Conservation (phyloP, 176 grass and related monocot species). For the Bonia amplexicaulis region DNA sequence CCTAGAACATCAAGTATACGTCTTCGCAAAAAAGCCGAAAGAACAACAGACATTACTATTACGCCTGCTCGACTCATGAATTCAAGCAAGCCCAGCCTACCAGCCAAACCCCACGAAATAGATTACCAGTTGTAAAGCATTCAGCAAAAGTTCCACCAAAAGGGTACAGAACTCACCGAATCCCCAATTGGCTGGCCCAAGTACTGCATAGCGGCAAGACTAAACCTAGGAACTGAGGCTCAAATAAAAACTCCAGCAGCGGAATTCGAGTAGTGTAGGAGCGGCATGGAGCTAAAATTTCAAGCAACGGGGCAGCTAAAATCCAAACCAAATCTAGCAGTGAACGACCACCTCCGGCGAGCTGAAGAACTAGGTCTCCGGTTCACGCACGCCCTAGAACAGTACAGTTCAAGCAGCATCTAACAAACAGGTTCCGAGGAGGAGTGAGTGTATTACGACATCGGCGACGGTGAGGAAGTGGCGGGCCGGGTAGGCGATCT, state of each 20-base stretch:
- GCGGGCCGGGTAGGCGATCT: constrained; percentile 55
- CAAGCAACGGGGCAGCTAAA: neutral
- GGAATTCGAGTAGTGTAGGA: neutral
- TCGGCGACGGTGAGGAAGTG: constrained; percentile 74
- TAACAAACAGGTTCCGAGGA: neutral
- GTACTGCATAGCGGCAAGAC: neutral
- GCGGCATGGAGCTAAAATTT: neutral
- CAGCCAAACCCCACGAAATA: neutral
- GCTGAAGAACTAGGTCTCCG: constrained; percentile 5
- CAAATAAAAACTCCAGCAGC: neutral
- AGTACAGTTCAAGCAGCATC: neutral
- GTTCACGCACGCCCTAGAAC: neutral
- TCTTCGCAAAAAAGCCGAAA: neutral
- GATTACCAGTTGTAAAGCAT: neutral
- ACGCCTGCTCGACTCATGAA: neutral
- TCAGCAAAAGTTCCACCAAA: neutral
- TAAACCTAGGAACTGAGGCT: neutral
- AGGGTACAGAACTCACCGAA: neutral
- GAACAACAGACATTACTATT: neutral
- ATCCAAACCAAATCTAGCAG: neutral
- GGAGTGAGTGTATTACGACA: constrained; percentile 38
- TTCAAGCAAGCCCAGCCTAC: neutral
- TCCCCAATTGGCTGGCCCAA: neutral
- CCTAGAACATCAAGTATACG: neutral
- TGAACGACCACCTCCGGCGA: neutral